Base-by-base conservation (phyloP, 2,329 filamentous ascomycete species). In the Exophiala oligosperma region DNA sequence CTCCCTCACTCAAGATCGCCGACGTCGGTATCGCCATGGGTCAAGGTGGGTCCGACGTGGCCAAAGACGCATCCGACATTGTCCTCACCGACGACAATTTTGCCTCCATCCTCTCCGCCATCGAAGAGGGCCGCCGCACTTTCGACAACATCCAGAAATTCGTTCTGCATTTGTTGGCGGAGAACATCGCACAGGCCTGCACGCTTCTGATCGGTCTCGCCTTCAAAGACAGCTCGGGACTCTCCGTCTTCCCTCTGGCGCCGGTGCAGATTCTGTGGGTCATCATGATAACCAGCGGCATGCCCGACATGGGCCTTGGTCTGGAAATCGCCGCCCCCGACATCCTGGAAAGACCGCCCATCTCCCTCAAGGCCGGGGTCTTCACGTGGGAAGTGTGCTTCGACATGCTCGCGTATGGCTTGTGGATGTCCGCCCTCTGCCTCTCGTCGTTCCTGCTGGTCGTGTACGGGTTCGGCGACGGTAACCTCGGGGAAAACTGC, bases 21-120 rank as follows among this genome's bases (percentile, higher is more conserved):
- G 91, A 96, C 70, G 90, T 96, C 11, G 91, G 90, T 65, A 96
- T 94, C 64, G 90, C 90, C 47, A 95, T 95, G 91, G 91, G 91
- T 17, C 76, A 83, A 72, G 85, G 87, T 3, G 91, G 91, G 1
- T 91, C 88, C 5, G 91, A 95, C 67, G 91, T 95, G 4, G 91
- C 91, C 62, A 95, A 94, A 73, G 74, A 76, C 64, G 72, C 82
- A 70, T 79, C 90, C 65, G 72, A 89, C 64, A 85, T 90, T 56
- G 84, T 89, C 11, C 74, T 90, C 17, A 86, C 88, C 0, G 89
- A 93, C 69, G 90, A 94, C 76, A 92, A 93, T 76, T 95, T 95
- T 74, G 90, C 91, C 66, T 91, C 87, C 0, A 94, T 95, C 61
- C 86, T 94, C 21, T 84, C 90, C 43, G 90, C 90, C 5, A 90